phyloP scores from a whole-genome alignment of 306 rosid species.

The Dalbergia oliveri region DNA sequence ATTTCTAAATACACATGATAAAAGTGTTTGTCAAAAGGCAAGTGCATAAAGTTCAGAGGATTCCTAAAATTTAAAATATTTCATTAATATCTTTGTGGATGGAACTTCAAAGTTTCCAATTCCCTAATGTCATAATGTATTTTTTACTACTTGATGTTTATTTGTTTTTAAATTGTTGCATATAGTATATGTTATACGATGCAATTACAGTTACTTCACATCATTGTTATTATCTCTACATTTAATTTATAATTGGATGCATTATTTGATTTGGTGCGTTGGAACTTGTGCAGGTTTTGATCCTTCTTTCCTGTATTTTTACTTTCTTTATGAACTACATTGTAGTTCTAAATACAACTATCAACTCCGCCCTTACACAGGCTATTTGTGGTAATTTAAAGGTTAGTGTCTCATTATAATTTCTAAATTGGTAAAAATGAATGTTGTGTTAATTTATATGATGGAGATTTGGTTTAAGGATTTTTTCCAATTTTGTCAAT shows the following conservation, averaged over 20 bases:
- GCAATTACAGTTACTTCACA: not conserved
- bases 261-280: constrained; percentile 40
- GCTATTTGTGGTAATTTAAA: constrained; percentile 78
- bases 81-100: not conserved
- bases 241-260: constrained; percentile 22
- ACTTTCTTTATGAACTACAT: constrained; percentile 80
- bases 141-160: not conserved
- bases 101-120: not conserved
- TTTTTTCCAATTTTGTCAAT: no score
- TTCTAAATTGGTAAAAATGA: not conserved
- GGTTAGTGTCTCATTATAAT: constrained; percentile 18
- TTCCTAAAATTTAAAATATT: not conserved
- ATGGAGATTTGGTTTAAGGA: no score
- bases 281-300: constrained; percentile 68
- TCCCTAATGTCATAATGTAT: not conserved
- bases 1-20: no score
- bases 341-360: constrained; percentile 75
- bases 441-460: not conserved
- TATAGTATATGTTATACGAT: not conserved
- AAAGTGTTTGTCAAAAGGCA: no score
- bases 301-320: constrained; percentile 77
- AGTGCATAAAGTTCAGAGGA: no score
- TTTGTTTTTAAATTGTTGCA: not conserved
- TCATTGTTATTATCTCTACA: not conserved
- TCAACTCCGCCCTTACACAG: constrained; percentile 89